These are phyloP conservation scores for Dendrostoma leiphaemia DNA, from an alignment of 2,329 filamentous ascomycete species.

Conservation along the genomic window DNA sequence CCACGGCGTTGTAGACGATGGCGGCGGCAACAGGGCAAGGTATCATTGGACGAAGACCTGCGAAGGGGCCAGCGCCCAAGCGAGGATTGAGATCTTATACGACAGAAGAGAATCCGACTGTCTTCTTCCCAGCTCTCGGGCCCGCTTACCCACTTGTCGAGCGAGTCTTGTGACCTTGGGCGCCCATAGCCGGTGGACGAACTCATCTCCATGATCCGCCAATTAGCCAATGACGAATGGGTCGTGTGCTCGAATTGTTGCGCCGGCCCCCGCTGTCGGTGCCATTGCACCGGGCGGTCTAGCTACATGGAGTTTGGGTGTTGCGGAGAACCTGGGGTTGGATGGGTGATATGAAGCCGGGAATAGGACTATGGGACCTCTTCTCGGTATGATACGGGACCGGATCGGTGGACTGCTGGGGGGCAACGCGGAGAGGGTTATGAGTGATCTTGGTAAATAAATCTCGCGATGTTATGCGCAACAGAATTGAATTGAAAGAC, in stretches of 20 bases:
- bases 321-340: slow-evolving; percentile 9
- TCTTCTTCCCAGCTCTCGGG: too few relatives aligned
- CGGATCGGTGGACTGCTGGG: neutral
- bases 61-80: too few relatives aligned
- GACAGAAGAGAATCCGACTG: too few relatives aligned
- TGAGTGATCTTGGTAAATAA: too few relatives aligned
- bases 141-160: too few relatives aligned
- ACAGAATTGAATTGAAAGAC: neutral
- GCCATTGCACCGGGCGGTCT: neutral
- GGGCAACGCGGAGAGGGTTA: neutral
- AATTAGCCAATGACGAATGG: too few relatives aligned
- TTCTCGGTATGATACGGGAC: neutral
- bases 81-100: too few relatives aligned
- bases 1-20: neutral
- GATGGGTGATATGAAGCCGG: neutral
- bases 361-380: neutral
- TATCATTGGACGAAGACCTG: neutral
- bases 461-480: too few relatives aligned
- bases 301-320: neutral
- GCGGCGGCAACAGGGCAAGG: too few relatives aligned
- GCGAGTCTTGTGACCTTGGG: neutral
- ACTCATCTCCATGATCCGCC: neutral
- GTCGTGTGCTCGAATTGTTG: too few relatives aligned
- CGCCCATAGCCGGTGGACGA: neutral
- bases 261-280: neutral